Evolutionary conservation across 129 eudicot genomes (phyloP).

Genomic region (Pulicaria dysenterica): DNA sequence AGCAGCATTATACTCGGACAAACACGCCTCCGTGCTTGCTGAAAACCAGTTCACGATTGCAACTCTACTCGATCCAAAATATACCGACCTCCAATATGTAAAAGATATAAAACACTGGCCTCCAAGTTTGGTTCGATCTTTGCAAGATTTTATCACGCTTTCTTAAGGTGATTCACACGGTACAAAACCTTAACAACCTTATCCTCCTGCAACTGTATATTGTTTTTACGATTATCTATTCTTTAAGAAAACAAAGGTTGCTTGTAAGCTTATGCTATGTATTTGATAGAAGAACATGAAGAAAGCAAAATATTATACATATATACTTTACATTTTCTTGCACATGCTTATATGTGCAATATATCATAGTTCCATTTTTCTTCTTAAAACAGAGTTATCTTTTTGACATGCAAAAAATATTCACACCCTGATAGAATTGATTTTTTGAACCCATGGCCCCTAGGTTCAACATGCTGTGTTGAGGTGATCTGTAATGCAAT

Average conservation of each 20-base stretch:
- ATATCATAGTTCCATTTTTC: too few relatives aligned
- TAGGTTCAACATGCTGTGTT: too few relatives aligned
- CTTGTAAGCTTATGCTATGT: too few relatives aligned
- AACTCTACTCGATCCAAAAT: slow-evolving; percentile 58
- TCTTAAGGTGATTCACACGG: slow-evolving; percentile 26
- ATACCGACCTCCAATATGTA: slow-evolving; percentile 50
- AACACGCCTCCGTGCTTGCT: slow-evolving; percentile 54
- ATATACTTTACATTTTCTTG: too few relatives aligned
- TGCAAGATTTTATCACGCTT: slow-evolving; percentile 51
- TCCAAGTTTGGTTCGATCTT: slow-evolving; percentile 57
- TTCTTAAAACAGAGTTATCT: too few relatives aligned
- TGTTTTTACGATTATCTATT: not conserved
- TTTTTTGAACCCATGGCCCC: too few relatives aligned
- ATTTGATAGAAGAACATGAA: too few relatives aligned
- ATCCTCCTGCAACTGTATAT: not conserved
- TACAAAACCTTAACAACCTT: not conserved
- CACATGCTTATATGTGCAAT: too few relatives aligned
- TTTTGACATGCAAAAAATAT: too few relatives aligned
- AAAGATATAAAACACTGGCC: slow-evolving; percentile 67
- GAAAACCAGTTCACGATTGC: slow-evolving; percentile 61
- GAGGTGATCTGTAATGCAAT: not conserved
- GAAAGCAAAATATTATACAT: too few relatives aligned
- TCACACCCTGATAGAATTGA: too few relatives aligned
- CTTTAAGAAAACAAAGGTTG: too few relatives aligned
- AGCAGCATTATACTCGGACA: slow-evolving; percentile 55